Evolutionary conservation across 192 early-diverging fungal genomes (phyloP).

Genomic region (Funneliformis mosseae): DNA sequence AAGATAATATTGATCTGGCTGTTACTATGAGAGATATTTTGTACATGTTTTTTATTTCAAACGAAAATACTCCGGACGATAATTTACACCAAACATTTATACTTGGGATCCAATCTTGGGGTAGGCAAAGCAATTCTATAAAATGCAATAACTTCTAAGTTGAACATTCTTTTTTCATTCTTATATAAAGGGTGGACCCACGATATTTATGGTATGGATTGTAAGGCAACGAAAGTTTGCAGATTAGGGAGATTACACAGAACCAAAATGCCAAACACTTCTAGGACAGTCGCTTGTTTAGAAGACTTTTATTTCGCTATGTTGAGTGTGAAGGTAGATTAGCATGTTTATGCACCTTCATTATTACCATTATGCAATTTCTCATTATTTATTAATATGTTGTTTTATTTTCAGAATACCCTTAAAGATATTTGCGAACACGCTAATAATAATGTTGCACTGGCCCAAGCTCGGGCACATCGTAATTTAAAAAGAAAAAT

Average conservation of each 20-base stretch:
- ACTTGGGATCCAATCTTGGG: conserved; percentile 35
- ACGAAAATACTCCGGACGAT: not conserved
- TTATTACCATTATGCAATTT: too few relatives aligned
- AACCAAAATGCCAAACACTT: conserved; percentile 11
- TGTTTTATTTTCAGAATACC: too few relatives aligned
- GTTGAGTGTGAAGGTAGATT: conserved; percentile 3
- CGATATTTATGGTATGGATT: conserved; percentile 10
- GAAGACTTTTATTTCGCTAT: conserved; percentile 10
- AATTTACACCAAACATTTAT: conserved; percentile 32
- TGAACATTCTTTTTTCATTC: not conserved
- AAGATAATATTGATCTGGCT: too few relatives aligned
- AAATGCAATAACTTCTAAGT: not conserved
- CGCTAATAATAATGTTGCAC: too few relatives aligned
- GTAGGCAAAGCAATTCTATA: conserved; percentile 32
- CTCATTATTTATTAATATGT: too few relatives aligned
- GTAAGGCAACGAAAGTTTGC: conserved; percentile 21
- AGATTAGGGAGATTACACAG: not conserved
- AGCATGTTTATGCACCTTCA: too few relatives aligned
- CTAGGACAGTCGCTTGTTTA: conserved; percentile 13
- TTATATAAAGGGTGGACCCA: conserved; percentile 13
- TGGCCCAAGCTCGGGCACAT: too few relatives aligned
- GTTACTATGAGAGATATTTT: too few relatives aligned
- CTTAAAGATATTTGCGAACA: too few relatives aligned
- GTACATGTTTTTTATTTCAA: too few relatives aligned
- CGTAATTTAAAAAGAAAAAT: too few relatives aligned